Conservation (phyloP, 2,329 filamentous ascomycete species). For the Epichloe scottii region DNA sequence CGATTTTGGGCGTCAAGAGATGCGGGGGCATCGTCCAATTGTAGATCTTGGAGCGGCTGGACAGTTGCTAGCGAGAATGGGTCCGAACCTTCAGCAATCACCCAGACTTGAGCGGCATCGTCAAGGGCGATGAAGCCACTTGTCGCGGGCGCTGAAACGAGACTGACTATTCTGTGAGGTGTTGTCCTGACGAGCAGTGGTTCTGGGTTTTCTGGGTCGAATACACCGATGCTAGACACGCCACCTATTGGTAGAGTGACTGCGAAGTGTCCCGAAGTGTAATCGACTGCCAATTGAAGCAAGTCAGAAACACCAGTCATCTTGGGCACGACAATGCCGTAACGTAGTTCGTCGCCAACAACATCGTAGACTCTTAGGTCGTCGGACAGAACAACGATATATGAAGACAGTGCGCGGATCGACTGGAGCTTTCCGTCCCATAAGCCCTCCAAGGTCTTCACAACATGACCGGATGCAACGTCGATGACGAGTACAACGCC, state of each 20-base stretch:
- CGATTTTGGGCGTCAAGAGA: conserved; percentile 17
- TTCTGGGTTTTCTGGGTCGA: conserved; percentile 45
- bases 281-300: conserved; percentile 61
- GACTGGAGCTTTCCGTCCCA: conserved; percentile 53
- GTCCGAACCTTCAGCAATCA: conserved; percentile 45
- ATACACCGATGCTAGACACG: conserved; percentile 51
- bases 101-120: conserved; percentile 59
- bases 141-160: conserved; percentile 50
- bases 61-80: conserved; percentile 38
- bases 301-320: conserved; percentile 29
- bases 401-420: conserved; percentile 59
- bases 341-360: conserved; percentile 62
- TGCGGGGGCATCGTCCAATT: conserved; percentile 28
- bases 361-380: conserved; percentile 72
- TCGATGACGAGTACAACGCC: conserved; percentile 68
- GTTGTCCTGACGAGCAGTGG: conserved; percentile 47
- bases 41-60: conserved; percentile 42
- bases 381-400: conserved; percentile 63
- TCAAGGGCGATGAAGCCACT: conserved; percentile 69
- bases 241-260: conserved; percentile 38
- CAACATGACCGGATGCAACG: conserved; percentile 52
- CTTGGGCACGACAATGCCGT: conserved; percentile 45
- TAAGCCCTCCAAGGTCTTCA: conserved; percentile 53
- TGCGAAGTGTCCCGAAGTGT: conserved; percentile 51
- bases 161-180: conserved; percentile 47